A percentile compares a stretch with the other conserved stretches of the same genome.
Evolutionary conservation across 371 early-diverging fungal species (phyloP).

Genomic region (Mortierella sp.): DNA sequence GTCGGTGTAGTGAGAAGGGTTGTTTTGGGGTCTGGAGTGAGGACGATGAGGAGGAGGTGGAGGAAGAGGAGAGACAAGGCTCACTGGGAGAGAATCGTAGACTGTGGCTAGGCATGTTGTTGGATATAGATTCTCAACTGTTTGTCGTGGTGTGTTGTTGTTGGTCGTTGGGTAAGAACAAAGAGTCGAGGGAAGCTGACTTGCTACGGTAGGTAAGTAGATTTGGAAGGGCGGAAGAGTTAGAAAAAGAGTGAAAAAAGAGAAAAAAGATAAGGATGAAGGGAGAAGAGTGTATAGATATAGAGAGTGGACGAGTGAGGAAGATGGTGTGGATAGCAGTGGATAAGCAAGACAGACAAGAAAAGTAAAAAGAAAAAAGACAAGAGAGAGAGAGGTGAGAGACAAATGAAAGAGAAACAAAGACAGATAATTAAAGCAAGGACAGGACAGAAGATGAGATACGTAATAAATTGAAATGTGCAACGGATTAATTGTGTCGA

Average conservation of each 20-base stretch:
- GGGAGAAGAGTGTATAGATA: background rate
- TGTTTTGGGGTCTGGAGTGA: conserved; percentile 10
- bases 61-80: conserved; percentile 18
- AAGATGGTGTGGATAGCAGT: background rate
- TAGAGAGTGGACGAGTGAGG: background rate
- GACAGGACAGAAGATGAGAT: background rate
- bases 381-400: background rate
- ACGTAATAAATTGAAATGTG: background rate
- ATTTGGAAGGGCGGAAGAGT: background rate
- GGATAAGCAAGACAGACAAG: background rate
- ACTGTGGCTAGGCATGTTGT: conserved; percentile 37
- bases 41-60: background rate
- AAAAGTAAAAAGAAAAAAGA: background rate
- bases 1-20: conserved; percentile 41
- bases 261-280: background rate
- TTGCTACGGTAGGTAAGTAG: conserved; percentile 5
- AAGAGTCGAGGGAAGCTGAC: conserved; percentile 14
- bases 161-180: background rate
- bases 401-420: conserved; percentile 15
- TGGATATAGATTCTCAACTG: conserved; percentile 4
- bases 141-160: background rate
- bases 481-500: background rate
- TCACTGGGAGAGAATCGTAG: conserved; percentile 26
- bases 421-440: background rate
- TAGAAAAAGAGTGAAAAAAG: background rate